Percentiles rank a stretch among this genome's conserved stretches.
Conservation (phyloP, 2,329 filamentous ascomycete species). For the Aspergillus ochraceus region DNA sequence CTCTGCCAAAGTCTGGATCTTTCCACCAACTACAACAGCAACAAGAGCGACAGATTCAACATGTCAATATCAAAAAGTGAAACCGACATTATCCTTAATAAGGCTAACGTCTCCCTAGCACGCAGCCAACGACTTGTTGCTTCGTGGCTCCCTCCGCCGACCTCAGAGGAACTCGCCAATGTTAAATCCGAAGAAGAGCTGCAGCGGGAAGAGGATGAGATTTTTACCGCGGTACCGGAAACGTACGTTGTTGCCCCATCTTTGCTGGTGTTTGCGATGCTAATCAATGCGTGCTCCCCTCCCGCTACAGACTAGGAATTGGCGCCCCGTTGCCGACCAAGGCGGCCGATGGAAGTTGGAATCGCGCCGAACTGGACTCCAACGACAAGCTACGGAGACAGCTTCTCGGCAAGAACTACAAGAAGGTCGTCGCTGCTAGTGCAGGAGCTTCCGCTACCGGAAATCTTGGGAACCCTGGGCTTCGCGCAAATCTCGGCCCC, state of each 20-base stretch:
- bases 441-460: neutral
- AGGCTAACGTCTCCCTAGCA: constrained; percentile 54
- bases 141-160: constrained; percentile 56
- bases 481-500: neutral
- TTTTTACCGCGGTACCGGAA: constrained; percentile 55
- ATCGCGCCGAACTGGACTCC: constrained; percentile 40
- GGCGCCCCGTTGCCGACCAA: constrained; percentile 47
- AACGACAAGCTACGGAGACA: constrained; percentile 49
- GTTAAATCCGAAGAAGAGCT: constrained; percentile 46
- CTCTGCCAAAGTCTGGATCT: neutral
- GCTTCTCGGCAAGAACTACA: constrained; percentile 45
- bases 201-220: constrained; percentile 54
- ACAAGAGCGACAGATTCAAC: neutral
- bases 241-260: constrained; percentile 41
- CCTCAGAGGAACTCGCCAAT: constrained; percentile 37
- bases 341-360: constrained; percentile 41
- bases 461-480: constrained; percentile 26
- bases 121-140: constrained; percentile 55
- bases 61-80: constrained; percentile 42
- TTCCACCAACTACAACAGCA: neutral
- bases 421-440: constrained; percentile 41
- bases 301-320: constrained; percentile 44
- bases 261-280: neutral
- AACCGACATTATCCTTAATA: constrained; percentile 57
- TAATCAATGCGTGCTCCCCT: neutral